phyloP scores from a whole-genome alignment of 2,329 filamentous ascomycete species.

The Pseudocercospora musae region DNA sequence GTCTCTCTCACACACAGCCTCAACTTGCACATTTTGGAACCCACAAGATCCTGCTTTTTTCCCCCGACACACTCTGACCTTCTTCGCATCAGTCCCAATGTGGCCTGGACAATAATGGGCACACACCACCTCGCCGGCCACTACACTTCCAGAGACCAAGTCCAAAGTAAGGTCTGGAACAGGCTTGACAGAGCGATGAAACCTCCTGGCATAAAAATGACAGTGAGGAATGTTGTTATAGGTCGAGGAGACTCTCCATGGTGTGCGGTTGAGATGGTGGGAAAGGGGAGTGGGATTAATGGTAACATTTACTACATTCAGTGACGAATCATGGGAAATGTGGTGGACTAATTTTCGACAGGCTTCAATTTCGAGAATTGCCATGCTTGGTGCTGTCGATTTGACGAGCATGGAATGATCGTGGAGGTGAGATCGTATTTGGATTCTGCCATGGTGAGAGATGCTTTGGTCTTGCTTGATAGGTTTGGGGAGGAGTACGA shows the following conservation, averaged over 20 bases:
- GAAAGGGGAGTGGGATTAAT: slow-evolving; percentile 15
- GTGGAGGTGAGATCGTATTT: slow-evolving; percentile 23
- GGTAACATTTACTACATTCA: slow-evolving; percentile 5
- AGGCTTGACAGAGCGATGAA: slow-evolving; percentile 18
- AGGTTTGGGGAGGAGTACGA: slow-evolving; percentile 1
- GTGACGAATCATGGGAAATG: neutral
- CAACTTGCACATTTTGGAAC: too few relatives aligned
- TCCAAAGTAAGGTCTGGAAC: slow-evolving; percentile 12
- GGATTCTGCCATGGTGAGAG: slow-evolving; percentile 19
- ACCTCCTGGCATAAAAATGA: slow-evolving; percentile 12
- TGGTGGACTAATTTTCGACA: neutral
- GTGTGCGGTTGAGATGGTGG: slow-evolving; percentile 20
- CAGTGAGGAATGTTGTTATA: slow-evolving; percentile 22
- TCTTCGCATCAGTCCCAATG: too few relatives aligned
- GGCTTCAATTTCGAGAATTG: slow-evolving; percentile 19
- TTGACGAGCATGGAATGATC: slow-evolving; percentile 15
- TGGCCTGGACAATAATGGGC: slow-evolving; percentile 25
- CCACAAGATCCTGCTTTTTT: too few relatives aligned
- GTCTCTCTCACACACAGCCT: too few relatives aligned
- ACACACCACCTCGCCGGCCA: slow-evolving; percentile 19
- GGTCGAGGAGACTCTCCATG: slow-evolving; percentile 18
- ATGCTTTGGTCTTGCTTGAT: slow-evolving; percentile 20
- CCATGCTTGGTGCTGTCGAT: slow-evolving; percentile 23
- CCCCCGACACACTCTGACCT: too few relatives aligned
- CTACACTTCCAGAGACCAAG: slow-evolving; percentile 12